phyloP scores from a whole-genome alignment of 2,329 filamentous ascomycete species.

The Juglanconis oblonga region DNA sequence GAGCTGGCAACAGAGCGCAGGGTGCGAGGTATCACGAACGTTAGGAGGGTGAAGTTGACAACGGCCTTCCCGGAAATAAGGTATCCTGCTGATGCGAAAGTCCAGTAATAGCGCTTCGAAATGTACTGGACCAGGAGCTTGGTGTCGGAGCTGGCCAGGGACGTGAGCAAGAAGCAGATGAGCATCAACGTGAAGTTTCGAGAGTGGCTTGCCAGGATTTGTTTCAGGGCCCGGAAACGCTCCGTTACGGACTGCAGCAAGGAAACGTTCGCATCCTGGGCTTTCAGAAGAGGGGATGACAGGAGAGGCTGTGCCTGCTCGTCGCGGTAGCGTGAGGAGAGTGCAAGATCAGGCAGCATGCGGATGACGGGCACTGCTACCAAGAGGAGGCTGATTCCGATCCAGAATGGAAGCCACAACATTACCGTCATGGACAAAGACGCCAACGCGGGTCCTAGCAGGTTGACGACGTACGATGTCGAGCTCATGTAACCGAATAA shows the following conservation, averaged over 20 bases:
- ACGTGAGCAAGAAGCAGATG: slow-evolving; percentile 43
- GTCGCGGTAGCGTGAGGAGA: slow-evolving; percentile 22
- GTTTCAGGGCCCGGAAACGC: slow-evolving; percentile 29
- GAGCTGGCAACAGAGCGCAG: slow-evolving; percentile 23
- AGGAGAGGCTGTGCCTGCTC: slow-evolving; percentile 36
- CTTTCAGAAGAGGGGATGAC: slow-evolving; percentile 37
- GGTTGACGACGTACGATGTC: slow-evolving; percentile 43
- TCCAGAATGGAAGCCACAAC: slow-evolving; percentile 42
- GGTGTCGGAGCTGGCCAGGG: slow-evolving; percentile 49
- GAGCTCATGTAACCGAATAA: slow-evolving; percentile 51
- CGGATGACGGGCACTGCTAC: slow-evolving; percentile 31
- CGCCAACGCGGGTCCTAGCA: slow-evolving; percentile 44
- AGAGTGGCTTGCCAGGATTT: slow-evolving; percentile 34
- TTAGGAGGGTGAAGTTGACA: slow-evolving; percentile 44
- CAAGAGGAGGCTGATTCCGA: slow-evolving; percentile 35
- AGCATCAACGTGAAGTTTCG: slow-evolving; percentile 42
- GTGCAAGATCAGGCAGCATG: slow-evolving; percentile 24
- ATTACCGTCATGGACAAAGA: slow-evolving; percentile 42
- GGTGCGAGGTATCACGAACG: slow-evolving; percentile 37
- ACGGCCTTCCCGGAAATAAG: slow-evolving; percentile 46
- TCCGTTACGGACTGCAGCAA: slow-evolving; percentile 23
- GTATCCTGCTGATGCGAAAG: slow-evolving; percentile 45
- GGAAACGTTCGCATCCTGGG: slow-evolving; percentile 26
- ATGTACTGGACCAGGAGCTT: slow-evolving; percentile 50
- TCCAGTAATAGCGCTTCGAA: slow-evolving; percentile 46